phyloP scores from a whole-genome alignment of 2,329 filamentous ascomycete genomes.

The Stagonosporopsis chrysanthemi region DNA sequence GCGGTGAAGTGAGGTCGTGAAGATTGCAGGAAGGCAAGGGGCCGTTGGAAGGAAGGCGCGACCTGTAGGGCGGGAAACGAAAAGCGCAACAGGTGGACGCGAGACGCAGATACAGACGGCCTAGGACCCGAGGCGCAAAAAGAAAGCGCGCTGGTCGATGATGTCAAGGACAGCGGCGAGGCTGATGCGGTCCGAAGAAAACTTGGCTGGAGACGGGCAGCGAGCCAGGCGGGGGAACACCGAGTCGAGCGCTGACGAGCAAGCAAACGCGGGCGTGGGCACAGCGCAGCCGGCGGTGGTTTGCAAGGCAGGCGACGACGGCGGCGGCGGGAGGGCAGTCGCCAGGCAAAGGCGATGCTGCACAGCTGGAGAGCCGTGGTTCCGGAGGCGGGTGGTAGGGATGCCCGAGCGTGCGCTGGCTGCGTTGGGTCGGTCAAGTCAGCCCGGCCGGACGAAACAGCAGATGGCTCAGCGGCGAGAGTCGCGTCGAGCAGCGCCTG shows the following conservation, averaged over 20 bases:
- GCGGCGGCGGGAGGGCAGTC: slow-evolving; percentile 5
- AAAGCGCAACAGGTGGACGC: slow-evolving; percentile 28
- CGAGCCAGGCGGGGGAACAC: slow-evolving; percentile 8
- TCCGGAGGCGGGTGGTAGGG: slow-evolving; percentile 23
- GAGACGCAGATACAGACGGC: slow-evolving; percentile 23
- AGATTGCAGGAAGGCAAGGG: slow-evolving; percentile 20
- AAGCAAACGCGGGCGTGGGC: slow-evolving; percentile 16
- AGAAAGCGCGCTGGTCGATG: slow-evolving; percentile 16
- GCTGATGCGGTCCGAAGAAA: neutral
- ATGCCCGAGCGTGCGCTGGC: slow-evolving; percentile 25
- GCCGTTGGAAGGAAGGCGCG: slow-evolving; percentile 21
- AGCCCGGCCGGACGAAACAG: slow-evolving; percentile 31
- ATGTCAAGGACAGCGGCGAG: slow-evolving; percentile 10
- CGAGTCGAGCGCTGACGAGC: neutral
- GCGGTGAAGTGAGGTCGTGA: slow-evolving; percentile 28
- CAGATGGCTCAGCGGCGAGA: slow-evolving; percentile 27
- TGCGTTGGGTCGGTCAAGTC: slow-evolving; percentile 17
- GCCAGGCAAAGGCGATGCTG: slow-evolving; percentile 19
- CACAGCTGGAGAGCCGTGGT: slow-evolving; percentile 18
- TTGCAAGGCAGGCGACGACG: slow-evolving; percentile 12
- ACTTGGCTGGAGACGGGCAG: slow-evolving; percentile 10
- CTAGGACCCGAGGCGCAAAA: slow-evolving; percentile 17
- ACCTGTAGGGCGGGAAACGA: slow-evolving; percentile 13
- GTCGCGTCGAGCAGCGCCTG: slow-evolving; percentile 33
- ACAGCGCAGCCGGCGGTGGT: slow-evolving; percentile 22